Base-by-base conservation (phyloP, 164 flowering plant genomes). In the Nelumbo lutea region DNA sequence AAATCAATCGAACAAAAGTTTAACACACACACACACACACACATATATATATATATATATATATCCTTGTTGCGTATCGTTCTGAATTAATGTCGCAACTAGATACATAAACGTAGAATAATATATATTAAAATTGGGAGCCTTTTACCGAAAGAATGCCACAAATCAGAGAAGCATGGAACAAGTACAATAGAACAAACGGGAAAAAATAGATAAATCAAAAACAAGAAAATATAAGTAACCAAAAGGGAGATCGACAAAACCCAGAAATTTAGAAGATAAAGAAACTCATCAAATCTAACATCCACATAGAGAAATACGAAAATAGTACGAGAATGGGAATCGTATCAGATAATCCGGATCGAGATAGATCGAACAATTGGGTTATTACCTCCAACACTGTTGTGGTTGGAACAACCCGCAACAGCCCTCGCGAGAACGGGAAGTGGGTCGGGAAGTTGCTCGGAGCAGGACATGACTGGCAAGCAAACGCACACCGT, bases 381-480 rank as follows among this genome's bases (percentile, higher is more conserved):
- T 45, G 7, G 51, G 13, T 7, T 11, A 44, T 8, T 79, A 93
- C 98, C 98, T 75, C 98, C 98, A 15, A 93, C 88, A 55, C 94
- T 89, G 75, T 93, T 93, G 75, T 87, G 87, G 67, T 93, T 93
- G 69, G 98, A 89, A 82, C 96, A 93, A 38, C 98, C 98, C 47
- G 94, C 85, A 43, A 78, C 83, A n/a, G 95, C 90, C 5, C 96
- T 86, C 42, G 85, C 83, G 41, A 88, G 90, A 72, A 93, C 71
- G 1, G 98, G 98, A 1, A 83, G 77, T 64, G 91, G 79, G 42
- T 89, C 86, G 8, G 86, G 91, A 4, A 83, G 73, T 1, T 70
- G 68, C 6, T 70, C 67, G 60, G 85, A 78, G 72, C 72, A 76
- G 14, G 87, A 83, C 45, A 86, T 50, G 40, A 85, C 4, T 7